Evolutionary conservation across 1,284 basidiomycete genomes (phyloP), one percentile per base, ranked within the genome.

Genomic region (Austroboletus niveus): DNA sequence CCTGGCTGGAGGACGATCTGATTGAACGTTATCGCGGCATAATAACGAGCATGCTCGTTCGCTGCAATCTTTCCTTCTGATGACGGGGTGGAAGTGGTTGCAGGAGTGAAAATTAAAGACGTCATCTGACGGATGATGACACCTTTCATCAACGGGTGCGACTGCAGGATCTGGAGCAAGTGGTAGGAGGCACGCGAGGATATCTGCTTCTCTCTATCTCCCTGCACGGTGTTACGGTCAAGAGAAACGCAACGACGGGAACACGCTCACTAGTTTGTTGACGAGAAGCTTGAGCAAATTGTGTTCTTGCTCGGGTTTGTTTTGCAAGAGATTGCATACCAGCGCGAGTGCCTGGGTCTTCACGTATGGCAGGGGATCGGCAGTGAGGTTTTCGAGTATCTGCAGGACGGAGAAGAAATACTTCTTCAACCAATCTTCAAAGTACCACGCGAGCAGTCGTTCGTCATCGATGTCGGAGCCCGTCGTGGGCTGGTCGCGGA

Each of bases 371-470:
- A 99, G 80, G 0, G 92, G 85, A 67, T 98, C 96, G 54, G 93
- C 80, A 2, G 92, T 89, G 52, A 96, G 80, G 2, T 79, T 81
- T 81, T 99, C 96, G 38, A 99, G 82, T 39, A 92, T 82, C 67
- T 97, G 91, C 8, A 99, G 80, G 42, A 98, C 75, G 15, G 86
- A 86, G 73, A 97, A 98, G 76, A 97, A 98, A 71, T 89, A 98
- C 62, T 94, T 94, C 73, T 99, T 99, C 51, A 98, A 72, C 86
- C 92, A 95, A 64, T 99, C 95, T 68, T 99, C 97, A 68, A 96
- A 99, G 56, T 89, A 88, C 86, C 89, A 99, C 4, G 90, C 57
- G 10, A 94, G 64, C 0, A 98, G 72, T 66, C 92, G 85, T 42
- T 83, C 76, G 55, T 96, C 87, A 0, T 89, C 87, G 14, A 85